Evolutionary conservation across 2,329 filamentous ascomycete species (phyloP).

Genomic region (Escovopsis sp.): DNA sequence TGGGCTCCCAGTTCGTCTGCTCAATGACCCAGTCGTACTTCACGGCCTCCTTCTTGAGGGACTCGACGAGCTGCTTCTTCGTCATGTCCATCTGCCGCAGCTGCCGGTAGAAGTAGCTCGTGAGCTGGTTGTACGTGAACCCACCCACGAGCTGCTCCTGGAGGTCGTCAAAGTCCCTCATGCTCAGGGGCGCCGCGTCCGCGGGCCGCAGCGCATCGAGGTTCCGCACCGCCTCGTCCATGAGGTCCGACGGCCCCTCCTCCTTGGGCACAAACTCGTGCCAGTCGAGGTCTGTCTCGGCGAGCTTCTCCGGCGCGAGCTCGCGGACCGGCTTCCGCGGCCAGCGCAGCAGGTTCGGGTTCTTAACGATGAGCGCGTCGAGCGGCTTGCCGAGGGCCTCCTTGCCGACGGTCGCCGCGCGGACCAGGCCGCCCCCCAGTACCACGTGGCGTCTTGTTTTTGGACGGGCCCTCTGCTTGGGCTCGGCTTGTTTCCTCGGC

Average conservation of each 20-base stretch:
- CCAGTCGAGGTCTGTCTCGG: conserved; percentile 14
- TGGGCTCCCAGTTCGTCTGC: conserved; percentile 28
- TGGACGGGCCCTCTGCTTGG: not conserved
- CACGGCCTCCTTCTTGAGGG: not conserved
- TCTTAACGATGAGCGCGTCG: conserved; percentile 32
- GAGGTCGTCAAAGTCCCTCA: conserved; percentile 28
- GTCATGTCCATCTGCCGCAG: not conserved
- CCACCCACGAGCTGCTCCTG: conserved; percentile 24
- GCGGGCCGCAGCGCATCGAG: conserved; percentile 34
- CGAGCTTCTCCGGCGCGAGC: conserved; percentile 9
- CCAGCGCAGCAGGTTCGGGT: conserved; percentile 18
- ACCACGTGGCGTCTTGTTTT: not conserved
- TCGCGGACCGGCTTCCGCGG: conserved; percentile 7
- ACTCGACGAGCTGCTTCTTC: not conserved
- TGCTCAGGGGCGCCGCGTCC: conserved; percentile 22
- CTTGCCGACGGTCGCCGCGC: conserved; percentile 16
- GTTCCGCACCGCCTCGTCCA: conserved; percentile 26
- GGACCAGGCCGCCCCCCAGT: conserved; percentile 15
- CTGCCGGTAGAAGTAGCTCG: conserved; percentile 22
- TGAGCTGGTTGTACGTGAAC: conserved; percentile 33
- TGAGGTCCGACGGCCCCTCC: conserved; percentile 11
- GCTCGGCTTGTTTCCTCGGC: too few relatives aligned
- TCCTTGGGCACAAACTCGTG: conserved; percentile 15
- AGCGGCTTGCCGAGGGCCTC: conserved; percentile 22
- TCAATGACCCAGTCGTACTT: conserved; percentile 28